Evolutionary conservation across 768 basidiomycete species (phyloP).

Genomic region (Suillus decipiens): DNA sequence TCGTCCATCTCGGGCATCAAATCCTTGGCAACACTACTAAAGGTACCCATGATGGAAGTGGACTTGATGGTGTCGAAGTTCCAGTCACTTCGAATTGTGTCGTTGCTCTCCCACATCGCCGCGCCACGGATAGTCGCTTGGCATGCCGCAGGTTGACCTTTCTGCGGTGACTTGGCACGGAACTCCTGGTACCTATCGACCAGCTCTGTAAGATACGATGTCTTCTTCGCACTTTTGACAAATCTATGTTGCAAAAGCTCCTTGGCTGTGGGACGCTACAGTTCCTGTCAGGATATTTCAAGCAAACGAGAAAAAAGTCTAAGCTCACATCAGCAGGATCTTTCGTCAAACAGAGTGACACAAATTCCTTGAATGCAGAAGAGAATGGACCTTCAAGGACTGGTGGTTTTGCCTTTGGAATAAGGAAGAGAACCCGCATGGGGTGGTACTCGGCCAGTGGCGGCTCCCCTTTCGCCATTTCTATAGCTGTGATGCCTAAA

Average conservation of each 20-base stretch:
- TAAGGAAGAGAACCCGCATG: constrained; percentile 97
- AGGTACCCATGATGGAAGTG: constrained; percentile 73
- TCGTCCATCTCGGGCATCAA: constrained; percentile 61
- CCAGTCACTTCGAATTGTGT: constrained; percentile 90
- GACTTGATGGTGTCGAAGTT: constrained; percentile 88
- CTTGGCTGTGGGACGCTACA: constrained; percentile 84
- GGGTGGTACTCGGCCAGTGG: constrained; percentile 97
- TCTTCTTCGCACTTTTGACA: constrained; percentile 82
- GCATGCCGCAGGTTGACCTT: constrained; percentile 49
- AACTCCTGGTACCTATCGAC: constrained; percentile 87
- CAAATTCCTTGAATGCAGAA: constrained; percentile 89
- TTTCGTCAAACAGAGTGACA: constrained; percentile 88
- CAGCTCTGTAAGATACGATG: constrained; percentile 81
- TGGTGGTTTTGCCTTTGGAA: constrained; percentile 95
- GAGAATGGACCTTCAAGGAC: constrained; percentile 86
- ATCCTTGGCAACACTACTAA: constrained; percentile 72
- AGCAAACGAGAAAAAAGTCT: background rate
- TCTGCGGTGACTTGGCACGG: constrained; percentile 59
- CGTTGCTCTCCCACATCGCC: constrained; percentile 66
- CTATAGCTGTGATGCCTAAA: constrained; percentile 95
- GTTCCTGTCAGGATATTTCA: constrained; percentile 17
- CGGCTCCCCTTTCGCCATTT: constrained; percentile 97
- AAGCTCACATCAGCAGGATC: constrained; percentile 72
- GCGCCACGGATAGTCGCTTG: constrained; percentile 61
- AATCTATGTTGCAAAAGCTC: constrained; percentile 95